Evolutionary conservation across 768 basidiomycete genomes (phyloP), one percentile per base, ranked within the genome.

Genomic region (Mycena vulgaris): DNA sequence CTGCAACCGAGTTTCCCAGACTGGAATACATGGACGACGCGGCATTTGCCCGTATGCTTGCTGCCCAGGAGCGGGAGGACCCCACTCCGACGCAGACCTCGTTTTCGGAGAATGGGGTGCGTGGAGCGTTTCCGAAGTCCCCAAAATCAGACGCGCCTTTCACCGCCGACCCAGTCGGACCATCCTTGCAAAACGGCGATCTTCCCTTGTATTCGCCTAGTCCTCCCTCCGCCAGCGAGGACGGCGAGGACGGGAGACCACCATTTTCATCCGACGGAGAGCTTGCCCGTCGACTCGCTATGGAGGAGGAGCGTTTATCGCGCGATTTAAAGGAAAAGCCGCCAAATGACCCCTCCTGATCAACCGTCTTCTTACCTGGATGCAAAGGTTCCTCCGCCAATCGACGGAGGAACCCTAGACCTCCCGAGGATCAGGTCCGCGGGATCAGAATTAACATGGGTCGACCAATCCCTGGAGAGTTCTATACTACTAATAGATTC

Each of bases 201-300:
- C 48, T 66, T 21, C 69, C 63, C 11, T 7, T 62, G 25, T 66
- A 66, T 35, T 66, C 63, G 2, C 64, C 69, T 23, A 59, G 35
- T 13, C 64, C 17, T 59, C 14, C 28, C 58, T 9, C 25, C 42
- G 33, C 25, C 57, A 47, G 49, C n/a, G n/a, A n/a, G n/a, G n/a
- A n/a, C n/a, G n/a, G 25, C 30, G 45, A 79, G 55, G 80, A 19
- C 76, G 76, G 53, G 55, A 80, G 61, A 75, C n/a, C 80, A 78
- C 40, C n/a, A 33, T 33, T 75, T 40, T 68, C 70, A 3, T 72
- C 76, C 31, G 80, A 81, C n/a, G 80, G 84, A 51, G 45, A 75
- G 4, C 48, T 80, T 19, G 78, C 80, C 6, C 74, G 72, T 42
- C 71, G 71, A 25, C 56, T 80, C 17, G 71, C 75, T 5, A 61